phyloP scores from a whole-genome alignment of 1,284 basidiomycete species.

The Sanghuangporus sanghuang region DNA sequence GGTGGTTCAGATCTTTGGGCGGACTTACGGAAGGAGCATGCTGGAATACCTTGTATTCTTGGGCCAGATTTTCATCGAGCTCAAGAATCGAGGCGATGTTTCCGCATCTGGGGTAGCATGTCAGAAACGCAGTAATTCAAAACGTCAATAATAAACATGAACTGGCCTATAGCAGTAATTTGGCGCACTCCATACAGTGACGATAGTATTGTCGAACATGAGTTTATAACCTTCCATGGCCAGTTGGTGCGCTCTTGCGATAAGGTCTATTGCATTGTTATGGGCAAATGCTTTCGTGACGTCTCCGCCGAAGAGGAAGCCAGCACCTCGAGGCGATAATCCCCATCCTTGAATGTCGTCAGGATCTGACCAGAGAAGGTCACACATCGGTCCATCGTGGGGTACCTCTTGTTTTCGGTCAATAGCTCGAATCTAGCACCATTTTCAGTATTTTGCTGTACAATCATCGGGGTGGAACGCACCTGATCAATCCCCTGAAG shows the following conservation, averaged over 20 bases:
- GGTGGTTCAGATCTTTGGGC: not conserved
- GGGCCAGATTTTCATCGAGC: conserved; percentile 84
- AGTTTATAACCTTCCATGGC: conserved; percentile 99
- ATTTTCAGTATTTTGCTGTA: not conserved
- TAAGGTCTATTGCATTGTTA: conserved; percentile 89
- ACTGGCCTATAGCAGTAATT: conserved; percentile 94
- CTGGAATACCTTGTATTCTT: conserved; percentile 88
- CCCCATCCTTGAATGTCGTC: conserved; percentile 96
- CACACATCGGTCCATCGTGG: conserved; percentile 99
- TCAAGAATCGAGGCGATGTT: conserved; percentile 93
- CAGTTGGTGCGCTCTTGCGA: conserved; percentile 95
- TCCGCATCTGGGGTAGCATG: conserved; percentile 60
- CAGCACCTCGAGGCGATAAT: conserved; percentile 62
- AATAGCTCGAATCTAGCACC: conserved; percentile 80
- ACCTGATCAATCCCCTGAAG: conserved; percentile 85
- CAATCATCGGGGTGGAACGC: conserved; percentile 23
- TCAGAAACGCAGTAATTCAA: conserved; percentile 2
- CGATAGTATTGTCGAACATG: conserved; percentile 95
- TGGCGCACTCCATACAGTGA: conserved; percentile 98
- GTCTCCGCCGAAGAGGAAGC: conserved; percentile 92
- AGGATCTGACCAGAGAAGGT: conserved; percentile 97
- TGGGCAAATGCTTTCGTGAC: conserved; percentile 89
- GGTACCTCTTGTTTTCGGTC: conserved; percentile 98
- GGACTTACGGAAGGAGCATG: conserved; percentile 67
- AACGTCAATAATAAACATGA: not conserved